Conservation (phyloP, 345 rosid species). For the Populus nigra region DNA sequence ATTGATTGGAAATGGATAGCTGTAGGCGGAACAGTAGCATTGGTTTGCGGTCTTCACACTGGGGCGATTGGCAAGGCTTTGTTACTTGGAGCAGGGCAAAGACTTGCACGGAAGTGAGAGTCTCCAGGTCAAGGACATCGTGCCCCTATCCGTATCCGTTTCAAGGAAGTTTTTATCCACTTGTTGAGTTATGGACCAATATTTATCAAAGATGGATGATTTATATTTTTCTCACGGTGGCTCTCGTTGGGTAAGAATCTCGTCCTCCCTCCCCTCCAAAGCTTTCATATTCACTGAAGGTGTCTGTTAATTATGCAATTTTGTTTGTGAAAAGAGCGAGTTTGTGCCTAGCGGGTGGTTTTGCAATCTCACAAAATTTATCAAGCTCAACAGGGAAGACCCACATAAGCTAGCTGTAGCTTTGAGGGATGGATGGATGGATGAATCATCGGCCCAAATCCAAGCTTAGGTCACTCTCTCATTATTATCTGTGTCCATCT, state of each 20-base stretch:
- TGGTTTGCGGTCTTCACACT: conserved; percentile 68
- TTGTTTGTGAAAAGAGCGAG: neutral
- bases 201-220: neutral
- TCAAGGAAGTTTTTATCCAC: neutral
- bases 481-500: too few relatives aligned
- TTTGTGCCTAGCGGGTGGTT: neutral
- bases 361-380: neutral
- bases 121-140: neutral
- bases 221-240: neutral
- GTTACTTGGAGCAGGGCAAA: conserved; percentile 76
- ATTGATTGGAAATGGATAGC: conserved; percentile 91
- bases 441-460: too few relatives aligned
- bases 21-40: conserved; percentile 74
- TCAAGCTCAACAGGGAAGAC: neutral
- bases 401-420: too few relatives aligned
- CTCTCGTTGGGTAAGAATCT: neutral
- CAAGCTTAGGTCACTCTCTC: too few relatives aligned
- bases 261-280: neutral
- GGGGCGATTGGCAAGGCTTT: conserved; percentile 72
- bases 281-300: neutral
- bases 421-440: too few relatives aligned
- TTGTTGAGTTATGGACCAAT: neutral
- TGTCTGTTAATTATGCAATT: neutral
- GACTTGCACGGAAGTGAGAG: conserved; percentile 72
- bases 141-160: neutral